A percentile compares a stretch with the other conserved stretches of the same genome.
Evolutionary conservation across 2,329 filamentous ascomycete genomes (phyloP).

Genomic region (Fusarium sp.): DNA sequence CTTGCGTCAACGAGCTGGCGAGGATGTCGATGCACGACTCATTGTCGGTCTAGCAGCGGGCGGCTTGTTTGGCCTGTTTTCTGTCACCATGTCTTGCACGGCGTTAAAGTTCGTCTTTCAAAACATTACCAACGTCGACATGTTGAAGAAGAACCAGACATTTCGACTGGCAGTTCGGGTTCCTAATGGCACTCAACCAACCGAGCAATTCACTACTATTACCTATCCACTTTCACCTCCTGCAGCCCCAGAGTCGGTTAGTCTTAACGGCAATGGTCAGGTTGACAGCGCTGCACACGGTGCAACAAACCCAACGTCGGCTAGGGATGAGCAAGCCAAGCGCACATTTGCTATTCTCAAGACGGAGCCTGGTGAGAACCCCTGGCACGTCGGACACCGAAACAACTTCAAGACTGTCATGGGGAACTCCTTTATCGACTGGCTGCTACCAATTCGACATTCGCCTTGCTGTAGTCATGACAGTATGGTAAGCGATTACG

Average conservation of each 20-base stretch:
- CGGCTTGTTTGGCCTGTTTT: conserved; percentile 85
- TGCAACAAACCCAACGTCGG: conserved; percentile 32
- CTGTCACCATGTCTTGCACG: conserved; percentile 81
- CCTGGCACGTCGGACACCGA: conserved; percentile 82
- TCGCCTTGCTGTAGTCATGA: conserved; percentile 83
- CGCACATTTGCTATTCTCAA: conserved; percentile 85
- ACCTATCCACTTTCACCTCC: conserved; percentile 68
- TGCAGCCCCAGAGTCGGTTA: conserved; percentile 20
- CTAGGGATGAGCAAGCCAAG: conserved; percentile 64
- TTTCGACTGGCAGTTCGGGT: conserved; percentile 84
- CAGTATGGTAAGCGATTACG: conserved; percentile 76
- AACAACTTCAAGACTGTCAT: conserved; percentile 86
- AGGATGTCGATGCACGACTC: conserved; percentile 70
- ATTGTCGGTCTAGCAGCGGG: conserved; percentile 77
- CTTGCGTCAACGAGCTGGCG: conserved; percentile 63
- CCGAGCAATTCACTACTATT: conserved; percentile 65
- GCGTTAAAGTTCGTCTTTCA: conserved; percentile 78
- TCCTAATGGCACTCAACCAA: conserved; percentile 63
- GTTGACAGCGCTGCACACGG: conserved; percentile 31
- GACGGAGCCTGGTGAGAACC: conserved; percentile 82
- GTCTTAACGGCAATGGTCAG: conserved; percentile 7
- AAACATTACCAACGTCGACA: conserved; percentile 90
- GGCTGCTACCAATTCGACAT: conserved; percentile 82
- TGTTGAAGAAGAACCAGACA: conserved; percentile 73
- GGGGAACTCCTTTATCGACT: conserved; percentile 79